Percentiles rank a stretch among this genome's conserved stretches.
Conservation (phyloP, 202 grass and related monocot species). For the Thinopyrum obtusiflorum region DNA sequence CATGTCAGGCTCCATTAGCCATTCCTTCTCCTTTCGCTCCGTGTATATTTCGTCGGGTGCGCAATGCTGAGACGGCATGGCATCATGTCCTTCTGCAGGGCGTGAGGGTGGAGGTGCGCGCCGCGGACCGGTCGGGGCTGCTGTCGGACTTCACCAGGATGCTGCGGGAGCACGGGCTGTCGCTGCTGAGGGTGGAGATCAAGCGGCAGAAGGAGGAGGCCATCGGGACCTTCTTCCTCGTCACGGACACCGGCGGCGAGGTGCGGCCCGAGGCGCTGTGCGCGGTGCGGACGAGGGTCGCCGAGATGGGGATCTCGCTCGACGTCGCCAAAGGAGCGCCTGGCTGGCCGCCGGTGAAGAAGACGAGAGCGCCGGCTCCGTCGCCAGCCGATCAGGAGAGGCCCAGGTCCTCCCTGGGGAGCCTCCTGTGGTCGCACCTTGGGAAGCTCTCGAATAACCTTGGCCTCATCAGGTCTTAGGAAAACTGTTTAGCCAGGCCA, state of each 20-base stretch:
- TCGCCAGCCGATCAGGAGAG: background rate
- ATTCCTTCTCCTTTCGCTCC: background rate
- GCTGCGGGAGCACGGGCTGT: slow-evolving; percentile 65
- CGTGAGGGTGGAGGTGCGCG: slow-evolving; percentile 52
- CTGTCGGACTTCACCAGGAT: slow-evolving; percentile 65
- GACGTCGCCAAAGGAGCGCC: slow-evolving; percentile 26
- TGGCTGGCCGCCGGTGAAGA: slow-evolving; percentile 42
- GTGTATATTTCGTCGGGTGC: background rate
- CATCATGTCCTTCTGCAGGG: slow-evolving; percentile 36
- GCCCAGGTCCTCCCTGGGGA: slow-evolving; percentile 43
- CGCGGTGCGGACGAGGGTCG: slow-evolving; percentile 38
- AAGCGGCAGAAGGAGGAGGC: slow-evolving; percentile 51
- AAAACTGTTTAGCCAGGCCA: background rate
- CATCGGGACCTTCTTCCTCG: slow-evolving; percentile 46
- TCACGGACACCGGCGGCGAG: slow-evolving; percentile 51
- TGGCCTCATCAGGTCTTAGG: slow-evolving; percentile 39
- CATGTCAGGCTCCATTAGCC: slow-evolving; percentile 39
- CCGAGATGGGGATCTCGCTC: slow-evolving; percentile 37
- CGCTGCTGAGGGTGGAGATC: slow-evolving; percentile 50
- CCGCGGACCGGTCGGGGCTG: slow-evolving; percentile 41
- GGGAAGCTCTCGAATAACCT: slow-evolving; percentile 62
- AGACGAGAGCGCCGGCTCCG: slow-evolving; percentile 2
- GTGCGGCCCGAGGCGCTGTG: slow-evolving; percentile 44
- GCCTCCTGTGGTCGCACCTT: slow-evolving; percentile 63
- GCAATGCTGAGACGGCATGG: background rate